Evolutionary conservation across 2,329 filamentous ascomycete species (phyloP).

Genomic region (Colletotrichum sublineola): DNA sequence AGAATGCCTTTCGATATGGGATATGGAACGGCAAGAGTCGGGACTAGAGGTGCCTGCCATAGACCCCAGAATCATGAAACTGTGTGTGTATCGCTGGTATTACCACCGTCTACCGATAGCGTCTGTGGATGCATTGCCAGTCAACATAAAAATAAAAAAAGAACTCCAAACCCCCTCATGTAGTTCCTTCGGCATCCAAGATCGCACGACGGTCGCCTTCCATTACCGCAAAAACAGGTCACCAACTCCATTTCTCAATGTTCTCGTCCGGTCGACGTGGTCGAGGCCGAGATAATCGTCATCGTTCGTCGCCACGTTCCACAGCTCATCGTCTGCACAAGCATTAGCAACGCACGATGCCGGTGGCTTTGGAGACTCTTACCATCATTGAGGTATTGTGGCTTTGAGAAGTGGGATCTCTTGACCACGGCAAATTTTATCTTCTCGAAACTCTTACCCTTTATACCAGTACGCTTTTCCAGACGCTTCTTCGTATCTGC

Average conservation of each 20-base stretch:
- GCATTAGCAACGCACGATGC: constrained; percentile 2
- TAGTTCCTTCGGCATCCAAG: constrained; percentile 20
- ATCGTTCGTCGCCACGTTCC: constrained; percentile 63
- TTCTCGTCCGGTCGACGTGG: constrained; percentile 72
- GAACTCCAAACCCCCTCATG: constrained; percentile 16
- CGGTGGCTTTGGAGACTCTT: constrained; percentile 52
- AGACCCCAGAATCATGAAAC: constrained; percentile 13
- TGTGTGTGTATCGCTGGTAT: constrained; percentile 7
- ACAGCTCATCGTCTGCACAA: constrained; percentile 69
- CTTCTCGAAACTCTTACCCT: constrained; percentile 98
- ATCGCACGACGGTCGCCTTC: not conserved
- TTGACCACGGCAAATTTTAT: constrained; percentile 92
- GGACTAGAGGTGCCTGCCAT: constrained; percentile 21
- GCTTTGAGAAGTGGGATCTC: constrained; percentile 79
- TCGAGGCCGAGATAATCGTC: constrained; percentile 76
- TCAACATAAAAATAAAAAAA: not conserved
- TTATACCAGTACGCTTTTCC: constrained; percentile 91
- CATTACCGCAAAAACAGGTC: constrained; percentile 71
- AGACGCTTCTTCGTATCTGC: constrained; percentile 94
- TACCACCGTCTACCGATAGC: constrained; percentile 15
- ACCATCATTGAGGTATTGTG: constrained; percentile 91
- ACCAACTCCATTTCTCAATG: constrained; percentile 69
- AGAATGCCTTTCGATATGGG: constrained; percentile 23
- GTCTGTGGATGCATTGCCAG: constrained; percentile 19
- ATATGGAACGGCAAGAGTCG: constrained; percentile 13